These are phyloP conservation scores for Collybia sordida DNA, from an alignment of 768 basidiomycete genomes.

Conservation along the genomic window DNA sequence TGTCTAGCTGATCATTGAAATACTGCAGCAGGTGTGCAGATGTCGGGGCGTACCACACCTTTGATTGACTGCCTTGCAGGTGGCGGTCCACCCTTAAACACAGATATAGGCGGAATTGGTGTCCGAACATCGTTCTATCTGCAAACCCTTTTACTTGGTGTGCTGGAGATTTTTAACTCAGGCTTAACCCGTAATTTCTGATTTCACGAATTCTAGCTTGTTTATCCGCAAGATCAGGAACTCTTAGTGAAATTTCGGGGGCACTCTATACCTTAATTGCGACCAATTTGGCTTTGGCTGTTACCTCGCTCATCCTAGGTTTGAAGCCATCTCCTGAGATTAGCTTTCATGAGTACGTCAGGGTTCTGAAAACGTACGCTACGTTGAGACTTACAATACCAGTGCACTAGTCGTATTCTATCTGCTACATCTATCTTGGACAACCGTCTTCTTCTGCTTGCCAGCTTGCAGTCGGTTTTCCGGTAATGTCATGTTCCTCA, in stretches of 20 bases:
- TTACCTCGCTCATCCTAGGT: constrained; percentile 17
- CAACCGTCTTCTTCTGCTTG: constrained; percentile 15
- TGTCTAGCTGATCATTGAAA: too few relatives aligned
- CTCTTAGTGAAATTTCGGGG: constrained; percentile 12
- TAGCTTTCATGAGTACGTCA: constrained; percentile 17
- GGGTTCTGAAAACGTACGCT: neutral
- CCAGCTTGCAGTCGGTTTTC: constrained; percentile 12
- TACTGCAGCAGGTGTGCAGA: too few relatives aligned
- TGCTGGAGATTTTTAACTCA: neutral
- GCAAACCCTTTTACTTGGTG: constrained; percentile 16
- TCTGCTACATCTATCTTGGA: constrained; percentile 17
- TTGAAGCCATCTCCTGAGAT: constrained; percentile 14
- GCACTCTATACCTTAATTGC: constrained; percentile 15
- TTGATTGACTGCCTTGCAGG: neutral
- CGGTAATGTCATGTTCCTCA: constrained; percentile 7
- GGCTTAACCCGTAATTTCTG: neutral
- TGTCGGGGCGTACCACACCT: neutral
- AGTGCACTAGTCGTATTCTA: constrained; percentile 19
- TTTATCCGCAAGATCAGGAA: constrained; percentile 13
- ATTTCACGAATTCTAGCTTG: constrained; percentile 8
- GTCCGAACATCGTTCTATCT: constrained; percentile 18
- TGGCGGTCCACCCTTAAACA: constrained; percentile 11
- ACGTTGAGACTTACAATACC: neutral
- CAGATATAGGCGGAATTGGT: constrained; percentile 16
- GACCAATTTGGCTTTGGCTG: constrained; percentile 18